Evolutionary conservation across 805 yeast species (phyloP).

Genomic region (Dipodascus albidus): DNA sequence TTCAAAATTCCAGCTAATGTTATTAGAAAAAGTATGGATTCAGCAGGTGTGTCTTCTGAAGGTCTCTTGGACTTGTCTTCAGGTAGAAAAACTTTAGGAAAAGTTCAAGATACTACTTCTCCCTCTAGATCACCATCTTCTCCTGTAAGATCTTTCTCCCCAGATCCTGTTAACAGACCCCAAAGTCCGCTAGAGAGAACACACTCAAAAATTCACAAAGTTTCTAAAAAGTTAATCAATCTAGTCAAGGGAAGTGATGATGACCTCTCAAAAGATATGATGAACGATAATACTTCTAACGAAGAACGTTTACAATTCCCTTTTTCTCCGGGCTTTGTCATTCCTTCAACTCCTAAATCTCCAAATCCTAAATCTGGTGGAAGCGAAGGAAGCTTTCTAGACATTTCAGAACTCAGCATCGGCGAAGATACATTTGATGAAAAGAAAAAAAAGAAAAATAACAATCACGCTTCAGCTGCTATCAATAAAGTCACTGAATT

Average conservation of each 20-base stretch:
- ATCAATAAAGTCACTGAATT: slow-evolving; percentile 30
- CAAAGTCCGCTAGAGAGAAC: neutral
- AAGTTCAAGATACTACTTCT: slow-evolving; percentile 2
- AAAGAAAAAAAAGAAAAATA: slow-evolving; percentile 12
- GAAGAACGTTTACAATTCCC: neutral
- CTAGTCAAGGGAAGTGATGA: neutral
- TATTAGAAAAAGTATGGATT: slow-evolving; percentile 6
- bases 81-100: neutral
- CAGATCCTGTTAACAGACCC: neutral
- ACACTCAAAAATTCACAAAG: neutral
- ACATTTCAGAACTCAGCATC: neutral
- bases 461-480: slow-evolving; percentile 26
- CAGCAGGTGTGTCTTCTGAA: slow-evolving; percentile 4
- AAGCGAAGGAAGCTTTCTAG: neutral
- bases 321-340: neutral
- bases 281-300: neutral
- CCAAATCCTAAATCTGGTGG: neutral
- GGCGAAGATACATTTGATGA: neutral
- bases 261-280: neutral
- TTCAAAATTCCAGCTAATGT: slow-evolving; percentile 10
- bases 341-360: neutral
- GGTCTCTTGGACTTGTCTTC: neutral
- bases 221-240: neutral
- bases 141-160: neutral
- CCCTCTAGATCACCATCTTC: neutral